These are phyloP conservation scores for Talaromyces proteolyticus DNA, from an alignment of 495 filamentous ascomycete genomes.

Conservation along the genomic window DNA sequence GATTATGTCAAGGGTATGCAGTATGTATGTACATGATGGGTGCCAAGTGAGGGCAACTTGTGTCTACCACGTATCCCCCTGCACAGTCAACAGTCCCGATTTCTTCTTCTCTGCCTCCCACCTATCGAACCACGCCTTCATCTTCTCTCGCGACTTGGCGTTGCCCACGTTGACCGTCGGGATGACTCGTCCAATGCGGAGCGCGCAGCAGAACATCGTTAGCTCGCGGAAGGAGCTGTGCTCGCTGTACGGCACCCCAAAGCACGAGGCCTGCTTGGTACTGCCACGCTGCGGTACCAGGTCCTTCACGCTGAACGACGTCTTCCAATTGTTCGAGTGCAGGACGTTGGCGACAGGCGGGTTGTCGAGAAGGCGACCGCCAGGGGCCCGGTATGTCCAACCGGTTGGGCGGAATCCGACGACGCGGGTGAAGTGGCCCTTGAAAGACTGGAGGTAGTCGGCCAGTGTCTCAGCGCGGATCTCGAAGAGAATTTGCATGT, in stretches of 20 bases:
- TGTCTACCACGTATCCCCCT: slow-evolving; percentile 13
- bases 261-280: slow-evolving; percentile 69
- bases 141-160: slow-evolving; percentile 62
- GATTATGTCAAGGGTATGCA: no score
- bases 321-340: slow-evolving; percentile 66
- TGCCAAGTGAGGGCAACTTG: neutral
- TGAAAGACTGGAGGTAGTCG: slow-evolving; percentile 75
- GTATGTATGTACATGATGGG: neutral
- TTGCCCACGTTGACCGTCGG: slow-evolving; percentile 91
- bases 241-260: slow-evolving; percentile 91
- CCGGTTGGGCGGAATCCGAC: slow-evolving; percentile 91
- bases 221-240: slow-evolving; percentile 92
- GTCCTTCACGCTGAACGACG: slow-evolving; percentile 56
- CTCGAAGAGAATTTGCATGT: slow-evolving; percentile 95
- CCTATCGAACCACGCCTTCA: slow-evolving; percentile 87
- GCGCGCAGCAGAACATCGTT: slow-evolving; percentile 82
- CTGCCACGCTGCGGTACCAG: slow-evolving; percentile 75
- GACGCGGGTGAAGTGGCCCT: slow-evolving; percentile 72
- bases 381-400: slow-evolving; percentile 81
- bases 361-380: slow-evolving; percentile 53
- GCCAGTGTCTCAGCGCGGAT: slow-evolving; percentile 80
- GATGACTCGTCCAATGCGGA: slow-evolving; percentile 82
- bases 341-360: slow-evolving; percentile 65
- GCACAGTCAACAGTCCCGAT: slow-evolving; percentile 62
- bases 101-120: slow-evolving; percentile 84